phyloP scores from a whole-genome alignment of 2,329 filamentous ascomycete species.

The Botrytis aclada region DNA sequence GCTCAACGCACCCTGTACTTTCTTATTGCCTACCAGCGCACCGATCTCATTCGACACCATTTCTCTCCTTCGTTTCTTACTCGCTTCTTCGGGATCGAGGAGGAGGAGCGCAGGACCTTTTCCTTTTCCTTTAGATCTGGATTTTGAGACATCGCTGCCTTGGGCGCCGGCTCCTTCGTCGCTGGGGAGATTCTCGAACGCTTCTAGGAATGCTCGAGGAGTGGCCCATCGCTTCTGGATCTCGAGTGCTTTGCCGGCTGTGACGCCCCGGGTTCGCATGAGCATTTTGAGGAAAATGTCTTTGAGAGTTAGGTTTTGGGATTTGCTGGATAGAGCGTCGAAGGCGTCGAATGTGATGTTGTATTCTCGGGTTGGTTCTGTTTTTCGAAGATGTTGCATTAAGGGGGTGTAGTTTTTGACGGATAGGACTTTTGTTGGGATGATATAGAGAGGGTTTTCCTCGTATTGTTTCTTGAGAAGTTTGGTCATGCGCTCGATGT shows the following conservation, averaged over 20 bases:
- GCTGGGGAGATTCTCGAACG: constrained; percentile 46
- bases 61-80: constrained; percentile 53
- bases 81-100: neutral
- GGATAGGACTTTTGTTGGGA: constrained; percentile 63
- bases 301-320: constrained; percentile 67
- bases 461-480: constrained; percentile 66
- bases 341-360: constrained; percentile 69
- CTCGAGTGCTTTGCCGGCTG: constrained; percentile 74
- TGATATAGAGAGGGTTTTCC: constrained; percentile 53
- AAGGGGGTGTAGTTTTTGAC: constrained; percentile 63
- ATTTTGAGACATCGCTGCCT: neutral
- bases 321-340: constrained; percentile 70
- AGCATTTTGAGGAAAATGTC: constrained; percentile 82
- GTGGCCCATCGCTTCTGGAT: constrained; percentile 78
- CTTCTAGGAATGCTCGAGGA: constrained; percentile 67
- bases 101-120: neutral
- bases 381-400: constrained; percentile 55
- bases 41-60: constrained; percentile 58
- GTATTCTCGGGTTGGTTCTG: constrained; percentile 41
- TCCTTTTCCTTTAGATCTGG: neutral
- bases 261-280: constrained; percentile 74
- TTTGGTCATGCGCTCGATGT: constrained; percentile 68
- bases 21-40: constrained; percentile 63
- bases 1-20: constrained; percentile 63
- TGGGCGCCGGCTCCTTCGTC: neutral